phyloP scores from a whole-genome alignment of 1,139 yeast genomes.

The Tardiomyces blankii region DNA sequence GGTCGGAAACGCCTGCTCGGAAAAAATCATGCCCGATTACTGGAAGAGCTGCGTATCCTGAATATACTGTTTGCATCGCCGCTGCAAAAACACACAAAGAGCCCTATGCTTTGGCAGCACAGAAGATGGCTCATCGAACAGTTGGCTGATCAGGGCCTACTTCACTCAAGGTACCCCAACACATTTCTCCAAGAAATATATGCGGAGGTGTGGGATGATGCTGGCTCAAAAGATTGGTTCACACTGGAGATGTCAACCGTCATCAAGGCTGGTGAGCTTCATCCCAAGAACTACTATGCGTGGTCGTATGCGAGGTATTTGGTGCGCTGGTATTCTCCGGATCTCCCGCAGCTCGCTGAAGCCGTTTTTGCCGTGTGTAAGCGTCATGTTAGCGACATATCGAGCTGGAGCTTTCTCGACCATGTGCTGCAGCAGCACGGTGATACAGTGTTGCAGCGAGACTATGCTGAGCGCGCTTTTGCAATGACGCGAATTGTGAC shows the following conservation, averaged over 20 bases:
- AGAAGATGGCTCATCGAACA: conserved; percentile 20
- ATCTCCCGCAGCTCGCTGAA: neutral
- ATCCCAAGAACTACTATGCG: conserved; percentile 37
- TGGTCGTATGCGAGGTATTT: conserved; percentile 31
- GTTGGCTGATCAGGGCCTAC: neutral
- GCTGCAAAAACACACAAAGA: conserved; percentile 26
- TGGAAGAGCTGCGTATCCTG: conserved; percentile 20
- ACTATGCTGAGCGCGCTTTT: too few species aligned
- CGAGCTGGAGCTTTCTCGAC: conserved; percentile 34
- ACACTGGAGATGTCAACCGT: conserved; percentile 20
- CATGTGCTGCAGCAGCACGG: too few species aligned
- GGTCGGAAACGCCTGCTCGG: conserved; percentile 16
- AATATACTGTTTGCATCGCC: conserved; percentile 24
- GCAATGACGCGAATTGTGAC: too few species aligned
- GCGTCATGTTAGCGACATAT: conserved; percentile 29
- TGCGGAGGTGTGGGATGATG: neutral
- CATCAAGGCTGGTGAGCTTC: conserved; percentile 26
- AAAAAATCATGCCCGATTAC: neutral
- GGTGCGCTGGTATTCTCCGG: conserved; percentile 6
- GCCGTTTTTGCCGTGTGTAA: conserved; percentile 18
- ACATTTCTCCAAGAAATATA: too few species aligned
- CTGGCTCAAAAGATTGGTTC: neutral
- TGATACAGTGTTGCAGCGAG: too few species aligned
- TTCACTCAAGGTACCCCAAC: too few species aligned
- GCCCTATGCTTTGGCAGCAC: conserved; percentile 30